Base-by-base conservation (phyloP, 495 filamentous ascomycete genomes). In the Aspergillus avenaceus region DNA sequence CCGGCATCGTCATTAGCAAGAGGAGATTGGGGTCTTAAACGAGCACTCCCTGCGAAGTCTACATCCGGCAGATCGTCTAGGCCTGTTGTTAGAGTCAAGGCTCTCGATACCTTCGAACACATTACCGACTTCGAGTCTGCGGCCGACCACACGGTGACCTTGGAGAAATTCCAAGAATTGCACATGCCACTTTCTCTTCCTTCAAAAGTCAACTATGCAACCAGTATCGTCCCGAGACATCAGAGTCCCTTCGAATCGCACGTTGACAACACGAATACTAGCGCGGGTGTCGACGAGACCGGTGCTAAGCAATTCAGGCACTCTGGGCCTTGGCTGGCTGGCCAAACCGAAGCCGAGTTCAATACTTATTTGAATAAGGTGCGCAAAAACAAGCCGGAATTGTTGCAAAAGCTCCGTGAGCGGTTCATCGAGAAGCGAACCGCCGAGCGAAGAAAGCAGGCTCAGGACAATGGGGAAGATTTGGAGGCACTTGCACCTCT, bases 21-120 rank as follows among this genome's bases (percentile, higher is more conserved):
- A 54, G 93, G 93, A 18, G 93, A 97, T 61, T 99, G 93, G 95
- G 93, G 93, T 21, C 72, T 97, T 54, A 99, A 99, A 69, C 76
- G 95, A 29, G 76, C 88, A 8, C 70, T 97, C 1, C 93, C 93
- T 2, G 65, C 83, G 8, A 82, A 82, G 60, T 81, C 85, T 6
- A 95, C 88, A 1, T 84, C 80, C 0, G 63, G 69, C 9, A 84
- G 79, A 49, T 82, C 86, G 8, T 80, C 79, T 2, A 83, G 79
- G 25, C 86, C 91, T 2, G 75, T 85, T 18, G 75, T 96, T 29
- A 77, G 86, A 28, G 72, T 97, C 47, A 70, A 70, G 11, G 77
- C 83, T 26, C 74, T 95, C 47, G 93, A 99, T 72, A 91, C 90
- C 6, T 81, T 83, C 51, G 91, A 97, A 70, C 88, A 95, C 62